A percentile compares a stretch with the other conserved stretches of the same genome.
Conservation (phyloP, 2,329 filamentous ascomycete species). For the Microcera coccophila region DNA sequence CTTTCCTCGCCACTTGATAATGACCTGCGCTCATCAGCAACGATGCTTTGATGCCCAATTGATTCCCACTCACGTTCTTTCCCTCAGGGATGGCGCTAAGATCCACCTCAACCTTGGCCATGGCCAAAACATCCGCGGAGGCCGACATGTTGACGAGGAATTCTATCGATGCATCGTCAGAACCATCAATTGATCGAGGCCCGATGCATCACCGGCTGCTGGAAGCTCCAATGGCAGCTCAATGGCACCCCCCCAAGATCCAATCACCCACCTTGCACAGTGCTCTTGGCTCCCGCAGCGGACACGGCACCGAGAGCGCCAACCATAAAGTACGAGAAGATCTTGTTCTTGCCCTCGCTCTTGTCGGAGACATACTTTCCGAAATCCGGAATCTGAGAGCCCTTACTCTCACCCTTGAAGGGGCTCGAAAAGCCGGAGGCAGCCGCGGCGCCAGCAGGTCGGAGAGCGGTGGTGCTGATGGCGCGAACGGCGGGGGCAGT, state of each 20-base stretch:
- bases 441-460: conserved; percentile 44
- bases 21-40: conserved; percentile 57
- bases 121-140: conserved; percentile 95
- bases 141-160: conserved; percentile 99
- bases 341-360: conserved; percentile 68
- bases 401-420: conserved; percentile 57
- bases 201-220: conserved; percentile 5
- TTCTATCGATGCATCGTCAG: conserved; percentile 56
- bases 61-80: conserved; percentile 80
- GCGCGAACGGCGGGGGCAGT: conserved; percentile 46
- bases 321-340: conserved; percentile 98
- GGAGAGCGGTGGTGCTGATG: conserved; percentile 53
- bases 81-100: conserved; percentile 90
- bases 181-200: conserved; percentile 24
- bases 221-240: conserved; percentile 26
- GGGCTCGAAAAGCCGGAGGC: conserved; percentile 55
- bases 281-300: conserved; percentile 93
- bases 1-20: conserved; percentile 99
- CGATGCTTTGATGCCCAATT: neutral
- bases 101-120: conserved; percentile 99
- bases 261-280: conserved; percentile 79
- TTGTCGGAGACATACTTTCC: conserved; percentile 76
- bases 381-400: conserved; percentile 80
- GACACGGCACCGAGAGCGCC: conserved; percentile 89
- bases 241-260: conserved; percentile 22